These are phyloP conservation scores for Sanghuangporus weigelae DNA, from an alignment of 1,284 basidiomycete genomes.

Conservation along the genomic window DNA sequence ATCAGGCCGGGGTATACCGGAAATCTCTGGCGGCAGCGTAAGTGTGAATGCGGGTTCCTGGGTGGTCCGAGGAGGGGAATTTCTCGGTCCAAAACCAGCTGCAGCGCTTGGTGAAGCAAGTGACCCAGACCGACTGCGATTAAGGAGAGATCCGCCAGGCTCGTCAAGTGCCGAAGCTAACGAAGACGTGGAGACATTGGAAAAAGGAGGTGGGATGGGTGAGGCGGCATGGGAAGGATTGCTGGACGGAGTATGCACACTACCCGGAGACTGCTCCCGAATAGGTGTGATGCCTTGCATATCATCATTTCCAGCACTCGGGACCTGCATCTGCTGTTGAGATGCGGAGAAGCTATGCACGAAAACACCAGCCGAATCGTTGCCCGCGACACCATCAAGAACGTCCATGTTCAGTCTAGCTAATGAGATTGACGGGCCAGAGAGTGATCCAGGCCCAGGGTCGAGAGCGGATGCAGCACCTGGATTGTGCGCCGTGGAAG, in stretches of 20 bases:
- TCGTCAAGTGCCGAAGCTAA: constrained; percentile 42
- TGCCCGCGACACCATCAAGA: constrained; percentile 4
- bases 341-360: background rate
- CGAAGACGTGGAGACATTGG: constrained; percentile 32
- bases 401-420: constrained; percentile 11
- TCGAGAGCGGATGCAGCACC: constrained; percentile 5
- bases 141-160: constrained; percentile 20
- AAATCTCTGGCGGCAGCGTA: constrained; percentile 26
- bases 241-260: constrained; percentile 12
- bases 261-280: constrained; percentile 13
- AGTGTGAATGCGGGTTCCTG: constrained; percentile 25
- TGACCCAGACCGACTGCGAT: constrained; percentile 33
- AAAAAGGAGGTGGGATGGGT: constrained; percentile 14
- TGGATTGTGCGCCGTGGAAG: constrained; percentile 5
- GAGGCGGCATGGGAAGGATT: constrained; percentile 18
- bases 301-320: constrained; percentile 12
- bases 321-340: constrained; percentile 9
- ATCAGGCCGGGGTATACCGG: constrained; percentile 20
- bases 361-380: background rate
- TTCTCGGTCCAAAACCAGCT: constrained; percentile 28
- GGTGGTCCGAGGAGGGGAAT: constrained; percentile 27
- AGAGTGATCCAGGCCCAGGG: constrained; percentile 3
- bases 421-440: background rate
- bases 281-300: constrained; percentile 17
- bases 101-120: constrained; percentile 30